Percentiles rank a stretch among this genome's conserved stretches.
These are phyloP conservation scores for Candida tetrigidarum DNA, from an alignment of 1,139 yeast species.

Conservation along the genomic window DNA sequence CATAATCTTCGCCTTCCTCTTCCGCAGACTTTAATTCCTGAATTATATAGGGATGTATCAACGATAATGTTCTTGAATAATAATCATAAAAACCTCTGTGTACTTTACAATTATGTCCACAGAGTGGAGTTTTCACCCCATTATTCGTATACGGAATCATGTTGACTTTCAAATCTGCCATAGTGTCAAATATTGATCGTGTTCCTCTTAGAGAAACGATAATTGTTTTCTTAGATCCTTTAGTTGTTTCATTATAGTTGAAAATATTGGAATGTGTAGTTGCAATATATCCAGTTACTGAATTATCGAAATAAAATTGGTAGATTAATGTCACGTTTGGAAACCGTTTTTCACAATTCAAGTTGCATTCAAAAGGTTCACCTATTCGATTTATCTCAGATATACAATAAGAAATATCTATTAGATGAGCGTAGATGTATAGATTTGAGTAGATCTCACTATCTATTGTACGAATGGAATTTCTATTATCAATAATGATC, in stretches of 20 bases:
- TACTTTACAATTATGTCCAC: slow-evolving; percentile 45
- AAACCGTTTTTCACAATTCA: slow-evolving; percentile 41
- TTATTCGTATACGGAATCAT: slow-evolving; percentile 36
- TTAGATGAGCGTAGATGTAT: slow-evolving; percentile 49
- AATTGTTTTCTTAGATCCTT: slow-evolving; percentile 31
- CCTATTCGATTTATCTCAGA: slow-evolving; percentile 37
- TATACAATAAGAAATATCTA: slow-evolving; percentile 55
- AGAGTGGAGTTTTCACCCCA: slow-evolving; percentile 28
- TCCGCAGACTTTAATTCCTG: slow-evolving; percentile 23
- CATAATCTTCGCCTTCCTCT: slow-evolving; percentile 28
- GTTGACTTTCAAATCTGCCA: slow-evolving; percentile 48
- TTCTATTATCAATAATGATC: not conserved
- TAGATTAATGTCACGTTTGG: slow-evolving; percentile 45
- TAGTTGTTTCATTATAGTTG: slow-evolving; percentile 19
- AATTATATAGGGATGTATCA: slow-evolving; percentile 29
- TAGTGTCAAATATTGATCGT: slow-evolving; percentile 47
- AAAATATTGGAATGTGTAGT: slow-evolving; percentile 34
- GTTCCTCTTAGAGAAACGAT: slow-evolving; percentile 53
- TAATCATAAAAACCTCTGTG: slow-evolving; percentile 51
- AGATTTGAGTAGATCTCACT: slow-evolving; percentile 30
- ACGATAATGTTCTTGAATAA: slow-evolving; percentile 33
- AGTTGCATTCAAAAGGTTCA: slow-evolving; percentile 50
- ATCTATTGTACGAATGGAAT: slow-evolving; percentile 18
- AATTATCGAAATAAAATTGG: slow-evolving; percentile 51
- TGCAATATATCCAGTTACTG: slow-evolving; percentile 46